A percentile compares a stretch with the other conserved stretches of the same genome.
phyloP scores from a whole-genome alignment of 306 rosid species.

The Cyclanthera cordifolia region DNA sequence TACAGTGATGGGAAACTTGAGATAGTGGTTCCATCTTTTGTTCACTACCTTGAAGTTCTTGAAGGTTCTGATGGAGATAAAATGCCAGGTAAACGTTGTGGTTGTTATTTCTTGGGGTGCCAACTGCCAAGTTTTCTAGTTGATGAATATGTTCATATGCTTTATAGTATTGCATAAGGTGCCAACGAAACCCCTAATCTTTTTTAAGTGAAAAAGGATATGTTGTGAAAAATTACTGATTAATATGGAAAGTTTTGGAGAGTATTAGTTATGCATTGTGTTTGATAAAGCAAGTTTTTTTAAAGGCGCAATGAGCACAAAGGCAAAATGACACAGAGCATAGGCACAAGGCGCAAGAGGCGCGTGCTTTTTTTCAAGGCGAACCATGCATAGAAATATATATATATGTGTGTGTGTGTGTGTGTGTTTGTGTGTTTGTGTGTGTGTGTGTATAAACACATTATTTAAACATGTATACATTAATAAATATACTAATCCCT shows the following conservation, averaged over 20 bases:
- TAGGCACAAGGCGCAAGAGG: too few relatives aligned
- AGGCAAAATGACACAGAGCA: too few relatives aligned
- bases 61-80: constrained; percentile 99
- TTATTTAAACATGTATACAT: too few relatives aligned
- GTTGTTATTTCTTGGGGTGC: background rate
- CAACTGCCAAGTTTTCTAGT: background rate
- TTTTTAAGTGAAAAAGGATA: background rate
- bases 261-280: background rate
- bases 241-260: background rate
- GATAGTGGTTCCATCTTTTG: constrained; percentile 84
- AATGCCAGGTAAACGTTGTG: constrained; percentile 55
- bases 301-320: too few relatives aligned
- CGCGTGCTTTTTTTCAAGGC: too few relatives aligned
- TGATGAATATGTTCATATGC: background rate
- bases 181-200: too few relatives aligned
- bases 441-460: too few relatives aligned
- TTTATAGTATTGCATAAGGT: background rate
- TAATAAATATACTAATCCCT: too few relatives aligned
- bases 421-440: too few relatives aligned
- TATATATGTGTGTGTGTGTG: too few relatives aligned
- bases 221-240: background rate
- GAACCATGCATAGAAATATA: too few relatives aligned
- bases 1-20: constrained; percentile 96
- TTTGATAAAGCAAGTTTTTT: background rate
- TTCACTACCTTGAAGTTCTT: constrained; percentile 92